Percentiles rank a stretch among this genome's conserved stretches.
Evolutionary conservation across 1,284 basidiomycete genomes (phyloP).

Genomic region (Ceratobasidium sp.): DNA sequence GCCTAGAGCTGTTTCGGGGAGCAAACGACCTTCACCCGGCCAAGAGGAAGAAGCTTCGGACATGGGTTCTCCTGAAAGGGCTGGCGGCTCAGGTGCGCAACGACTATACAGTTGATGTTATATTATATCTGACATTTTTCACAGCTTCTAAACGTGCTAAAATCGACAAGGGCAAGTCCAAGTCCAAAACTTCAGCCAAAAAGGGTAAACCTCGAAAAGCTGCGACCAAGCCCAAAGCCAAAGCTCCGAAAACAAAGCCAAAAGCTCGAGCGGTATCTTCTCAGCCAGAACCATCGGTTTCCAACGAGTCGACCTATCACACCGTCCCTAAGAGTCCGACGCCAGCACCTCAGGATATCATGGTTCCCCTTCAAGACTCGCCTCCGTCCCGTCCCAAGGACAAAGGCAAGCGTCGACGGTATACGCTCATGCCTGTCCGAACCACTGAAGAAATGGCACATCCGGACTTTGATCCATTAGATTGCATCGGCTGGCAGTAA

Average conservation of each 20-base stretch:
- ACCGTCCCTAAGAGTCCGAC: not conserved
- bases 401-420: constrained; percentile 17
- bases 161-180: constrained; percentile 3
- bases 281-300: not conserved
- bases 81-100: not conserved
- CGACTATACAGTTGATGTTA: not conserved
- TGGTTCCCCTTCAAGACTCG: constrained; percentile 36
- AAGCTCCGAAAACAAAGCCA: not conserved
- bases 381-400: constrained; percentile 6
- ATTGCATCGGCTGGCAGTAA: constrained; percentile 33
- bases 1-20: not conserved
- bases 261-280: not conserved
- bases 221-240: not conserved
- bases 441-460: constrained; percentile 24
- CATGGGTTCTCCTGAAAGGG: not conserved
- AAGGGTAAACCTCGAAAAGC: constrained; percentile 11
- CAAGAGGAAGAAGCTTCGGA: not conserved
- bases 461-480: constrained; percentile 28
- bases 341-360: constrained; percentile 21
- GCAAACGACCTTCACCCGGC: constrained; percentile 11
- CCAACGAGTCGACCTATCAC: not conserved
- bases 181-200: constrained; percentile 6
- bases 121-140: not conserved
- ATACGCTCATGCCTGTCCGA: constrained; percentile 32
- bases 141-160: constrained; percentile 24